These are phyloP conservation scores for Alloascoidea africana DNA, from an alignment of 805 yeast species.

Conservation along the genomic window DNA sequence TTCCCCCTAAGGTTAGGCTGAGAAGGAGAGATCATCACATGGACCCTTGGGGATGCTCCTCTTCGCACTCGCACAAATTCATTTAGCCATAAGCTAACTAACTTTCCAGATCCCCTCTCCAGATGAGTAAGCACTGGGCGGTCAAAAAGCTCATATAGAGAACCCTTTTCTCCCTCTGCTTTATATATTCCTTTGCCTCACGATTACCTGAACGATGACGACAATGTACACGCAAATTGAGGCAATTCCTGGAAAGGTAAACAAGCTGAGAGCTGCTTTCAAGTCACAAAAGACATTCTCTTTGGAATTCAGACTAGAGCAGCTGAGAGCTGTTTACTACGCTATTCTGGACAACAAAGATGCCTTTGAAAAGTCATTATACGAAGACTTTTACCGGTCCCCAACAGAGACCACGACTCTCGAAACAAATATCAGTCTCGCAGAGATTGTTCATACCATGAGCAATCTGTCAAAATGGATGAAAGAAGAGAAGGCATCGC, in stretches of 20 bases:
- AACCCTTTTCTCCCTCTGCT: slow-evolving; percentile 4
- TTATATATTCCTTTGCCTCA: no score
- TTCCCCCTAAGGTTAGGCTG: no score
- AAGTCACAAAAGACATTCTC: slow-evolving; percentile 30
- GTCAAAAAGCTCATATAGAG: slow-evolving; percentile 7
- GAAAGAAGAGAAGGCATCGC: slow-evolving; percentile 25
- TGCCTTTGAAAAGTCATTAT: slow-evolving; percentile 38
- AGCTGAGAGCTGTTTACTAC: slow-evolving; percentile 52
- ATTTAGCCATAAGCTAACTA: no score
- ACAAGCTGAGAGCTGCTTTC: slow-evolving; percentile 26
- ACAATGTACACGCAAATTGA: slow-evolving; percentile 30
- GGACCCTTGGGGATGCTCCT: no score
- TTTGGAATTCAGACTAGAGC: slow-evolving; percentile 41
- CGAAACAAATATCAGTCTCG: slow-evolving; percentile 36
- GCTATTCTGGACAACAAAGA: slow-evolving; percentile 45
- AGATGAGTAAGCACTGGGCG: no score
- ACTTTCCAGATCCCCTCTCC: no score
- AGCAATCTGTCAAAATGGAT: slow-evolving; percentile 45
- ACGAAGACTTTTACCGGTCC: slow-evolving; percentile 53
- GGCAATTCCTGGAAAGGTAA: slow-evolving; percentile 33
- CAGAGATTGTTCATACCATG: slow-evolving; percentile 47
- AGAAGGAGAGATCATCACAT: no score
- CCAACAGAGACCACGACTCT: slow-evolving; percentile 41
- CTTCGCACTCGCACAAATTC: no score
- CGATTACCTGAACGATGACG: no score